These are phyloP conservation scores for Annulohypoxylon moriforme DNA, from an alignment of 495 filamentous ascomycete species.

Conservation along the genomic window DNA sequence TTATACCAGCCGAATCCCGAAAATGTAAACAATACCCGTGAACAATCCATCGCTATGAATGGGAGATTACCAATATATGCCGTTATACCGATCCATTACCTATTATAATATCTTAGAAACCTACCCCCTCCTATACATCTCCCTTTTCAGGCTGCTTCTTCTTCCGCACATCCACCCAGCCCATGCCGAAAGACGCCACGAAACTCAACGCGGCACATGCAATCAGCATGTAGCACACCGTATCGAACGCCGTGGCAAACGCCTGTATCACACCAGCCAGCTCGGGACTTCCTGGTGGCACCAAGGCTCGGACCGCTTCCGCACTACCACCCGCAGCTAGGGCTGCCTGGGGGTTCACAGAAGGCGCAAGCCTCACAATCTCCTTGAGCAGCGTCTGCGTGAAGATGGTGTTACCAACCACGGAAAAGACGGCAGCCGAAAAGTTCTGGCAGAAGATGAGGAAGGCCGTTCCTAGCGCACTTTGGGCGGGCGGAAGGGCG, in stretches of 20 bases:
- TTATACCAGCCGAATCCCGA: not conserved
- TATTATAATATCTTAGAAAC: not conserved
- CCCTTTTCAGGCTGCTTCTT: constrained; percentile 49
- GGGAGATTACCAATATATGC: not conserved
- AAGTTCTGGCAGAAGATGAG: constrained; percentile 66
- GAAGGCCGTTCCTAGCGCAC: constrained; percentile 63
- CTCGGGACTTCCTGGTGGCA: constrained; percentile 53
- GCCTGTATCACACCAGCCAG: constrained; percentile 53
- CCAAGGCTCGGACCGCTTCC: constrained; percentile 52
- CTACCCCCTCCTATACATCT: constrained; percentile 7
- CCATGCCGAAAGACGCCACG: constrained; percentile 60
- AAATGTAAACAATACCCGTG: not conserved
- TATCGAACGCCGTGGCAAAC: constrained; percentile 56
- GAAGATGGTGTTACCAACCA: constrained; percentile 64
- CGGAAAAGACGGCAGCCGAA: constrained; percentile 62
- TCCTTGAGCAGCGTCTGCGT: constrained; percentile 55
- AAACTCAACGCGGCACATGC: constrained; percentile 46
- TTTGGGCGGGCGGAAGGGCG: constrained; percentile 54
- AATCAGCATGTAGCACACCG: constrained; percentile 56
- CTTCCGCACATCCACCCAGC: constrained; percentile 65
- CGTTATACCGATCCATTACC: not conserved
- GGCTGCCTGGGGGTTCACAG: constrained; percentile 51
- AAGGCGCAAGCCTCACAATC: constrained; percentile 53
- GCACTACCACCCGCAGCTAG: constrained; percentile 54
- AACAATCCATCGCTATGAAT: constrained; percentile 7